Conservation (phyloP, 139 green algal genomes). For the Limnomonas spitsbergensis region DNA sequence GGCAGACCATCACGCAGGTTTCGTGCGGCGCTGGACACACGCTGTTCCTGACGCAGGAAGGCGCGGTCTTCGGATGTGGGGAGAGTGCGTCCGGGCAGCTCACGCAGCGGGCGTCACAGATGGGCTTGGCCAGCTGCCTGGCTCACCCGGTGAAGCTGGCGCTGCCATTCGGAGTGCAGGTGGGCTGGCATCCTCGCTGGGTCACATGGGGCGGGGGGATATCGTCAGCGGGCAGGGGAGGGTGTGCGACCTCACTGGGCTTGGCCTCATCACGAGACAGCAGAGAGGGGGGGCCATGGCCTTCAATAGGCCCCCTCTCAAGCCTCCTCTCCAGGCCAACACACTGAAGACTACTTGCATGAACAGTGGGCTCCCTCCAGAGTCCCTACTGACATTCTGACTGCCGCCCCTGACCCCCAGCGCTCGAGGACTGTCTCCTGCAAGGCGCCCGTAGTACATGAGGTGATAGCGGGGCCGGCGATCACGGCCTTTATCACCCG, state of each 20-base stretch:
- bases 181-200: too few species aligned
- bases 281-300: too few species aligned
- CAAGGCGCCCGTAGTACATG: constrained; percentile 48
- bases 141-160: constrained; percentile 32
- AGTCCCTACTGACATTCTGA: too few species aligned
- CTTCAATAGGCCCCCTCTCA: too few species aligned
- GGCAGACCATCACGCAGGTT: constrained; percentile 38
- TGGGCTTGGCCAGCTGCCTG: neutral
- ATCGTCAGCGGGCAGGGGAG: too few species aligned
- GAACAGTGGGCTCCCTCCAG: too few species aligned
- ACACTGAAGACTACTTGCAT: too few species aligned
- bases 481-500: constrained; percentile 66
- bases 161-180: constrained; percentile 39
- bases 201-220: too few species aligned
- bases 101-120: constrained; percentile 14
- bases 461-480: constrained; percentile 51
- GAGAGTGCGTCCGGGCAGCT: constrained; percentile 11
- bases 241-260: too few species aligned
- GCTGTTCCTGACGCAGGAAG: constrained; percentile 67
- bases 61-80: constrained; percentile 66
- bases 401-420: too few species aligned
- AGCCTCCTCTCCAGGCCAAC: too few species aligned
- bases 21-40: constrained; percentile 63
- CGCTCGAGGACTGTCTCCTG: neutral
- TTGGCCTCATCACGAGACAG: too few species aligned